Base-by-base conservation (phyloP, 257 asterid genomes). In the Scutellaria galericulata region DNA sequence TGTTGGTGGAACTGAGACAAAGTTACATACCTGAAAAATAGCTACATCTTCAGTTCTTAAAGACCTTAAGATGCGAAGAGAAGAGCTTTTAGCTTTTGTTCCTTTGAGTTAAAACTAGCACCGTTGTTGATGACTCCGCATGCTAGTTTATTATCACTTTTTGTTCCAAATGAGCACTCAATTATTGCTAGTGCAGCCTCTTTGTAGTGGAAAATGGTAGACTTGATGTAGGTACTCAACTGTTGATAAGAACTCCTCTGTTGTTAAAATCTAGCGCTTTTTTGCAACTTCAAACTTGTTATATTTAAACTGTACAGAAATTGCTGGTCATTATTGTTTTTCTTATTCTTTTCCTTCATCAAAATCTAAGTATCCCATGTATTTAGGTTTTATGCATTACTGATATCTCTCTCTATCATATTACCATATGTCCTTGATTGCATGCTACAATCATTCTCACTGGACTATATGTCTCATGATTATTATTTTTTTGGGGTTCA, bases 401-500 rank as follows among this genome's bases (percentile, higher is more conserved):
- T 59, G 73, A 50, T 46, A 31, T 37, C 1, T 46, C 7, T 50
- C 75, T 53, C 7, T 70, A 24, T 72, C 44, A 37, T 35, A 42
- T 63, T 15, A 46, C 20, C 13, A 55, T 56, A 44, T 57, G 64
- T 74, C 11, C 14, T 41, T 66, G 35, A 35, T 75, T 76, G 52
- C 74, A 60, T 58, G 69, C 60, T 27, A 40, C 70, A 22, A 42
- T 31, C 55, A 9, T 57, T 67, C 12, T 64, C 20, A 31, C 14
- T 51, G 41, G 52, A 57, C 41, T 68, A 56, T 59, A 11, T 42
- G 62, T 58, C 67, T 74, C 35, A 60, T 52, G 4, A 9, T 51
- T 9, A 11, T 62, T 14, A 10, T 11, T 7, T 42, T 59, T 12
- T 61, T 68, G 66, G 35, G 78, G 64, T 71, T 39, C 85, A 92